Conservation (phyloP, 345 rosid species). For the Anastatica hierochuntica region DNA sequence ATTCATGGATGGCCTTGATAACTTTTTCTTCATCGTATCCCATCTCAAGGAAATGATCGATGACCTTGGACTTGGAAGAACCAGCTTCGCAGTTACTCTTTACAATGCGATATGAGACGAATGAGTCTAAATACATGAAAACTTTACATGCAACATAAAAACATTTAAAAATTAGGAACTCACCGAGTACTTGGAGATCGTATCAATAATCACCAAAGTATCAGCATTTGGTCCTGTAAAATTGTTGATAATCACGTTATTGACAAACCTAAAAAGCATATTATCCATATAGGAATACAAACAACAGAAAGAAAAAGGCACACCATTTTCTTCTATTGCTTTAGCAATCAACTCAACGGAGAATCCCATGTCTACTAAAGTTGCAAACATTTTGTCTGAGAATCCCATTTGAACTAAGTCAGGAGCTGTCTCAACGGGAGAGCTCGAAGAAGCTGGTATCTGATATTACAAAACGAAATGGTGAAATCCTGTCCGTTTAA, state of each 20-base stretch:
- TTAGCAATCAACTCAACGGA: conserved; percentile 11
- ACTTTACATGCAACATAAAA: background rate
- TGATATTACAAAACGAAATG: background rate
- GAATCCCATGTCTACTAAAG: conserved; percentile 18
- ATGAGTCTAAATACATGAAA: background rate
- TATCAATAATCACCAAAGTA: conserved; percentile 14
- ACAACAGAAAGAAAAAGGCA: background rate
- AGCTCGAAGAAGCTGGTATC: conserved; percentile 6
- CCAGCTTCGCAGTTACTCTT: conserved; percentile 45
- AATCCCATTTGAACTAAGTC: conserved; percentile 19
- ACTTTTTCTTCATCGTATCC: conserved; percentile 60
- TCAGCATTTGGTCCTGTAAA: conserved; percentile 20
- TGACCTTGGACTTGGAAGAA: conserved; percentile 43
- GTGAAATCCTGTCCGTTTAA: too few relatives aligned
- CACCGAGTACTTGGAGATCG: conserved; percentile 14
- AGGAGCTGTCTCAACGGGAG: conserved; percentile 5
- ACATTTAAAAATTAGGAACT: conserved; percentile 2
- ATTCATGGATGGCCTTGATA: conserved; percentile 50
- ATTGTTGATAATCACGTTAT: background rate
- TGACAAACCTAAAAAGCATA: background rate
- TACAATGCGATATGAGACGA: background rate
- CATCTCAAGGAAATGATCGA: conserved; percentile 57
- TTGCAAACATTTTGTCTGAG: conserved; percentile 19
- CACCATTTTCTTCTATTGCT: conserved; percentile 25
- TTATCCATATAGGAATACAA: background rate